A percentile compares a stretch with the other conserved stretches of the same genome.
phyloP scores from a whole-genome alignment of 441 rosid genomes.

The Lepidium campestre region DNA sequence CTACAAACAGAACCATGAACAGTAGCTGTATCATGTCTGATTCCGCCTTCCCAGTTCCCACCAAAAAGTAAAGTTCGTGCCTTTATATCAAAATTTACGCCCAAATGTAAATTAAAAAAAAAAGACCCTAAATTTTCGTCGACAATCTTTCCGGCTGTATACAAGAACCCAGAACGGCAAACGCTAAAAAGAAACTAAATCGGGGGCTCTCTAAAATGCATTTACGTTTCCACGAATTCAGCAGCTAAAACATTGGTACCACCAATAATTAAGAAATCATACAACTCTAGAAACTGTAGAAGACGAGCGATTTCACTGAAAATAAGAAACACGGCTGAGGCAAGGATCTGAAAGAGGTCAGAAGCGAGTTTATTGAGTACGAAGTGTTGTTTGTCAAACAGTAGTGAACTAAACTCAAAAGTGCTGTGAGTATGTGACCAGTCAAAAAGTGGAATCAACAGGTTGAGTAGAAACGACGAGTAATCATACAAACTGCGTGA shows the following conservation, averaged over 20 bases:
- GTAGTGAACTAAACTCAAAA: not conserved
- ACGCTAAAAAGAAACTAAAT: not conserved
- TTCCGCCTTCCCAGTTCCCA: not conserved
- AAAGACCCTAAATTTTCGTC: not conserved
- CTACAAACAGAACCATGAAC: conserved; percentile 65
- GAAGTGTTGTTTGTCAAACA: not conserved
- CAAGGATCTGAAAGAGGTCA: not conserved
- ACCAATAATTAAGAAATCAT: too few relatives aligned
- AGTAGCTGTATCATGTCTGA: conserved; percentile 69
- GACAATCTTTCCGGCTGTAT: not conserved
- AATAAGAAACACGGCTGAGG: not conserved
- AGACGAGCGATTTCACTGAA: not conserved
- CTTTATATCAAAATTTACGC: not conserved
- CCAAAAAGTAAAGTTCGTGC: not conserved
- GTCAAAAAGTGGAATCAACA: not conserved
- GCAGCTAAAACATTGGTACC: not conserved
- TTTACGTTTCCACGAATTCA: not conserved
- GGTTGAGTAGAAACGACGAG: not conserved
- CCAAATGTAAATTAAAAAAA: not conserved
- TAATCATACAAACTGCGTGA: not conserved
- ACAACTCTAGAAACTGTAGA: not conserved
- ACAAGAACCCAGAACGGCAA: not conserved
- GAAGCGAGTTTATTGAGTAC: not conserved
- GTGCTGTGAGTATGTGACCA: not conserved
- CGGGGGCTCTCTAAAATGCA: not conserved